Evolutionary conservation across 2,329 filamentous ascomycete species (phyloP).

Genomic region (Phialophora chinensis): DNA sequence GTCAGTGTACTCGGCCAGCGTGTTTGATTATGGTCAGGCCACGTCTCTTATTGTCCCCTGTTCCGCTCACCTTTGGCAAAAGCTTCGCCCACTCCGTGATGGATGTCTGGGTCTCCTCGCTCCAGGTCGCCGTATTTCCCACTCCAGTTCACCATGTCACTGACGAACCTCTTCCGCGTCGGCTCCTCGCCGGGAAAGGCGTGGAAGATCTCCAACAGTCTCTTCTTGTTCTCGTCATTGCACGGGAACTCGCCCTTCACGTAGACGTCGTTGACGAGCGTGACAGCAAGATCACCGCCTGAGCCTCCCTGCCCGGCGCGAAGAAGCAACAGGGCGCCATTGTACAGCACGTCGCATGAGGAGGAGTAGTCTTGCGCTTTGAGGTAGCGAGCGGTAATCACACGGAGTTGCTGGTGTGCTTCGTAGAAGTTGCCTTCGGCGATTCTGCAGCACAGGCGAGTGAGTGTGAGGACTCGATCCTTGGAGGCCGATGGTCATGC

Average conservation of each 20-base stretch:
- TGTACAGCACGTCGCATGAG: conserved; percentile 84
- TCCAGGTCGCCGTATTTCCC: conserved; percentile 78
- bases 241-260: conserved; percentile 81
- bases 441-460: conserved; percentile 63
- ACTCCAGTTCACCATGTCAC: conserved; percentile 87
- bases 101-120: conserved; percentile 89
- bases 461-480: neutral
- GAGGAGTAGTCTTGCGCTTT: conserved; percentile 76
- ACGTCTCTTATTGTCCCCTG: too few relatives aligned
- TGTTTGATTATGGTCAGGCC: neutral
- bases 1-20: conserved; percentile 17
- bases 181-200: conserved; percentile 84
- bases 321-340: conserved; percentile 82
- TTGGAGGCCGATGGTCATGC: conserved; percentile 6
- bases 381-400: conserved; percentile 91
- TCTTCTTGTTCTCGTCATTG: conserved; percentile 60
- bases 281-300: conserved; percentile 84
- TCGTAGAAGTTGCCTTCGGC: conserved; percentile 94
- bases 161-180: conserved; percentile 89
- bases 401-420: conserved; percentile 96
- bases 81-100: conserved; percentile 85
- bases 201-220: conserved; percentile 77
- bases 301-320: conserved; percentile 93
- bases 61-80: conserved; percentile 72
- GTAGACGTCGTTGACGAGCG: conserved; percentile 89